A percentile compares a stretch with the other conserved stretches of the same genome.
Evolutionary conservation across 495 filamentous ascomycete genomes (phyloP).

Genomic region (Corynascus novoguineensis): DNA sequence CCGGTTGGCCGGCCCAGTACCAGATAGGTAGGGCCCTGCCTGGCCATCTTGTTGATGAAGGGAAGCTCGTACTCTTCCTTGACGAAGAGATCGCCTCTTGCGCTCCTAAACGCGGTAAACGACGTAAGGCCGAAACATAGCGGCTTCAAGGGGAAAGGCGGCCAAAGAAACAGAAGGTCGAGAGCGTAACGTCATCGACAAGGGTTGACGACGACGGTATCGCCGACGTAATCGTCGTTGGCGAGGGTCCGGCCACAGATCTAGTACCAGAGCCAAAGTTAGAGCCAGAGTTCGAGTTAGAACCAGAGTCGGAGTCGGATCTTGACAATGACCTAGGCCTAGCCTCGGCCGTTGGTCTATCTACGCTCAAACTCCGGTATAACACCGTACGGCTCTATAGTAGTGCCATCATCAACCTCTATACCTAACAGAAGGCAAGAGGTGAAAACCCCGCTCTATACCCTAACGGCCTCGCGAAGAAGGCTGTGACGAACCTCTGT

Average conservation of each 20-base stretch:
- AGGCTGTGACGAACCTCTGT: too few relatives aligned
- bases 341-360: background rate
- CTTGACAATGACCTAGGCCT: background rate
- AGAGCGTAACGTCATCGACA: background rate
- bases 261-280: too few relatives aligned
- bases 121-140: background rate
- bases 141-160: background rate
- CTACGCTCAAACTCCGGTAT: background rate
- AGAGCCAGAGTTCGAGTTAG: background rate
- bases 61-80: conserved; percentile 3
- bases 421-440: background rate
- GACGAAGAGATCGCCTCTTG: conserved; percentile 4
- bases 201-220: too few relatives aligned
- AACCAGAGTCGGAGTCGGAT: background rate
- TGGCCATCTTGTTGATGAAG: background rate
- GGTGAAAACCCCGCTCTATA: background rate
- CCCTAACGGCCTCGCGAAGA: background rate
- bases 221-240: background rate
- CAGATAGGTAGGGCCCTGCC: conserved; percentile 1
- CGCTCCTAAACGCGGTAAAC: conserved; percentile 1
- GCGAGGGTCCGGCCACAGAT: background rate
- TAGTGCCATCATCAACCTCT: background rate
- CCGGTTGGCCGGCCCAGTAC: background rate
- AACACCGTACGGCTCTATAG: background rate
- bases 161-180: background rate